These are phyloP conservation scores for Priceomyces castillae DNA, from an alignment of 805 yeast species.

Conservation along the genomic window DNA sequence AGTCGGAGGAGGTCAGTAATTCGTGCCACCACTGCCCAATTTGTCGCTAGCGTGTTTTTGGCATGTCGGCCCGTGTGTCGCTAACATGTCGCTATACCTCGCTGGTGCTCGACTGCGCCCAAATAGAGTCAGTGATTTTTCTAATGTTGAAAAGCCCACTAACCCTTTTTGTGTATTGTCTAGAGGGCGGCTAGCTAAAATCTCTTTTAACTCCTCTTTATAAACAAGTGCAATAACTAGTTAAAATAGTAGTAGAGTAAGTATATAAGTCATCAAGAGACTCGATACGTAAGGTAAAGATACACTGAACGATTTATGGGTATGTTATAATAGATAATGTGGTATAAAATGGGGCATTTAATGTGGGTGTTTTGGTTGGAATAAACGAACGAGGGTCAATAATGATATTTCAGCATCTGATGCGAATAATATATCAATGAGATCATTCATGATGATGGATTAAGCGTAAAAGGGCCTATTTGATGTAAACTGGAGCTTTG, in stretches of 20 bases:
- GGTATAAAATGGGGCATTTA: too few species aligned
- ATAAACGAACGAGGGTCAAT: too few species aligned
- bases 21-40: background rate
- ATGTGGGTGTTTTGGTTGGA: too few species aligned
- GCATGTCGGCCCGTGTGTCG: background rate
- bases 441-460: too few species aligned
- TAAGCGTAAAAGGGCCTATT: too few species aligned
- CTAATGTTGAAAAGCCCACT: background rate
- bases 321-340: too few species aligned
- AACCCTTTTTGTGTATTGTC: constrained; percentile 4
- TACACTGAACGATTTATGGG: too few species aligned
- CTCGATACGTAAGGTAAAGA: background rate
- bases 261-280: background rate
- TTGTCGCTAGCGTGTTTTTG: background rate
- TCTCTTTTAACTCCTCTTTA: constrained; percentile 5
- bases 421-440: too few species aligned
- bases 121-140: background rate
- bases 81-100: background rate
- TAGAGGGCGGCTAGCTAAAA: constrained; percentile 8
- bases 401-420: too few species aligned
- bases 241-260: constrained; percentile 4
- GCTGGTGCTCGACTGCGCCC: constrained; percentile 5
- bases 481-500: too few species aligned
- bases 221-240: constrained; percentile 1
- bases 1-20: too few species aligned